These are phyloP conservation scores for Ophiostoma angusticollis DNA, from an alignment of 2,329 filamentous ascomycete species.

Conservation along the genomic window DNA sequence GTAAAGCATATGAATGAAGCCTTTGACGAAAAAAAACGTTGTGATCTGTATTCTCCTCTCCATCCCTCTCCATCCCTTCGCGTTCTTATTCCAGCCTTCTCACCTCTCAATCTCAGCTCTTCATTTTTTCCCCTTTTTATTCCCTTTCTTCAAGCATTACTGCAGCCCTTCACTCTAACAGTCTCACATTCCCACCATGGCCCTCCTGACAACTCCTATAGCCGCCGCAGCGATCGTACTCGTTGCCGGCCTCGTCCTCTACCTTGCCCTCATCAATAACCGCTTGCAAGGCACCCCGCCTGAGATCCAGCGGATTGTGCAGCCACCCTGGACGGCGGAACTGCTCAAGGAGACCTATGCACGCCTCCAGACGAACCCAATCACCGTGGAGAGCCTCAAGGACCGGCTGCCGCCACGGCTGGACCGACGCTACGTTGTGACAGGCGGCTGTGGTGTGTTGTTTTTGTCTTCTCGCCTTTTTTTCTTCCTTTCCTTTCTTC, in stretches of 20 bases:
- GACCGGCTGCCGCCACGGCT: constrained; percentile 22
- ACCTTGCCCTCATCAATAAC: constrained; percentile 20
- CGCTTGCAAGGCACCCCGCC: constrained; percentile 21
- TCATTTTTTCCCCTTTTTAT: too few relatives aligned
- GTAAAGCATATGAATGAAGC: too few relatives aligned
- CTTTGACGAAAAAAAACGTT: too few relatives aligned
- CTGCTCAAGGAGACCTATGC: constrained; percentile 21
- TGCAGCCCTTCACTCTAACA: too few relatives aligned
- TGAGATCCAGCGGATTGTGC: constrained; percentile 16
- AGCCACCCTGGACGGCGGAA: constrained; percentile 21
- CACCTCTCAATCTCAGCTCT: too few relatives aligned
- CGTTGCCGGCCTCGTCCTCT: constrained; percentile 5
- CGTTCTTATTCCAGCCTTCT: too few relatives aligned
- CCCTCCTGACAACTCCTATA: neutral
- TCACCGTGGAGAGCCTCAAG: constrained; percentile 17
- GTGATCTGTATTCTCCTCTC: too few relatives aligned
- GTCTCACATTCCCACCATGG: too few relatives aligned
- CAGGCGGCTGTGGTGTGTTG: constrained; percentile 26
- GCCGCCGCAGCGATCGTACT: neutral
- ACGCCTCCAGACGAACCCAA: constrained; percentile 18
- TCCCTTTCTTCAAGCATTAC: too few relatives aligned
- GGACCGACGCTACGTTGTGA: constrained; percentile 25
- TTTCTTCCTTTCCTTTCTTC: neutral
- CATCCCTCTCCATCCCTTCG: too few relatives aligned
- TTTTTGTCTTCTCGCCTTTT: neutral